Evolutionary conservation across 2,329 filamentous ascomycete species (phyloP).

Genomic region (Apiospora aurea): DNA sequence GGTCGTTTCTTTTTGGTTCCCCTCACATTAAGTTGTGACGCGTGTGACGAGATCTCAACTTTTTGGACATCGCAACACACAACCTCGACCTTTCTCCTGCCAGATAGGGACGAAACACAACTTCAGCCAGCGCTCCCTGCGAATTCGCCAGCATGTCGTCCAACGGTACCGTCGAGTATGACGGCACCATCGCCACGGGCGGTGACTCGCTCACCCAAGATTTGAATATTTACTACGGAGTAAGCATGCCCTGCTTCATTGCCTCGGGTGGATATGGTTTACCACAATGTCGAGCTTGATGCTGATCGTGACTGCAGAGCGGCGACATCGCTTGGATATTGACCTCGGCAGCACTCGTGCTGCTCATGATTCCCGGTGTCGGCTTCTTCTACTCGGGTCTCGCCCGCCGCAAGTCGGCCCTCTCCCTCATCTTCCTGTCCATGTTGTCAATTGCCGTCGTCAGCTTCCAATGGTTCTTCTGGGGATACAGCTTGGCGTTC

Average conservation of each 20-base stretch:
- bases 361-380: conserved; percentile 93
- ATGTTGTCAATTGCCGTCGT: conserved; percentile 82
- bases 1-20: not conserved
- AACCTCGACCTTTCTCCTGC: not conserved
- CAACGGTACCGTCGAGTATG: conserved; percentile 50
- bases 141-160: conserved; percentile 28
- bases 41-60: not conserved
- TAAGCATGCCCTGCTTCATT: conserved; percentile 23
- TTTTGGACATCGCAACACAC: not conserved
- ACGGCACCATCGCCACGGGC: conserved; percentile 62
- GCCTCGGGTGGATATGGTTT: conserved; percentile 29
- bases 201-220: conserved; percentile 64
- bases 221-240: conserved; percentile 74
- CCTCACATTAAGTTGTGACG: not conserved
- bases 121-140: not conserved
- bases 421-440: conserved; percentile 85
- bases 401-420: conserved; percentile 85
- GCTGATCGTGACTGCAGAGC: conserved; percentile 54
- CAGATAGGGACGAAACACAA: not conserved
- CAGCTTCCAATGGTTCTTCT: conserved; percentile 95
- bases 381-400: conserved; percentile 95
- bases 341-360: conserved; percentile 77
- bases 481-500: conserved; percentile 88
- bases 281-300: not conserved
- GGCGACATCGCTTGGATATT: conserved; percentile 87